phyloP scores from a whole-genome alignment of 2,329 filamentous ascomycete species.

The Mycosphaerella sp. region DNA sequence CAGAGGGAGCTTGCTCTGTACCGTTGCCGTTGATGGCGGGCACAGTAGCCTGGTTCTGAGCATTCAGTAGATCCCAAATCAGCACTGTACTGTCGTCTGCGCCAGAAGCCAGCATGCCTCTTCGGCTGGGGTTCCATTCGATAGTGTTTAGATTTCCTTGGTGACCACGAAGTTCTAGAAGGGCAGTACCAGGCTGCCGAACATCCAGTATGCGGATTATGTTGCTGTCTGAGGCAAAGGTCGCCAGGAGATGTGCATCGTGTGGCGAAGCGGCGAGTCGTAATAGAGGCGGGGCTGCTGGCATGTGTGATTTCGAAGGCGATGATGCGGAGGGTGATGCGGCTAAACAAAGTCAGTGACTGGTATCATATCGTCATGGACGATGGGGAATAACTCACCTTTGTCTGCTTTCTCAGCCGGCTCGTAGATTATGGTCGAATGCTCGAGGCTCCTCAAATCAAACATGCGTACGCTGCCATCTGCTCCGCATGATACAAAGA shows the following conservation, averaged over 20 bases:
- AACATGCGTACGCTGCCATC: constrained; percentile 99
- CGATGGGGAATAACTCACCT: constrained; percentile 29
- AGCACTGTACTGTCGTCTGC: constrained; percentile 88
- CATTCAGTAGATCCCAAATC: constrained; percentile 85
- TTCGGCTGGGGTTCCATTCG: constrained; percentile 85
- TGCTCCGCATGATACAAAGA: constrained; percentile 95
- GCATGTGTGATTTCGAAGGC: constrained; percentile 69
- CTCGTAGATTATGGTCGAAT: constrained; percentile 99
- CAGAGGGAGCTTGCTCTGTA: constrained; percentile 25
- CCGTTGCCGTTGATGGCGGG: constrained; percentile 29
- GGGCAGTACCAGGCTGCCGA: constrained; percentile 87
- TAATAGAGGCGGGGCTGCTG: constrained; percentile 59
- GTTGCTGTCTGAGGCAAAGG: constrained; percentile 88
- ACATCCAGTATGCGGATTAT: constrained; percentile 93
- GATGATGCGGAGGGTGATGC: constrained; percentile 53
- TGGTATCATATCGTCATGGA: neutral
- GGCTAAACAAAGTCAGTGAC: constrained; percentile 8
- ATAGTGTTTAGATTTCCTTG: constrained; percentile 81
- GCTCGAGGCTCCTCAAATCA: constrained; percentile 88
- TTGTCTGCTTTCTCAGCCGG: constrained; percentile 74
- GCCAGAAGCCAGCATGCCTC: constrained; percentile 85
- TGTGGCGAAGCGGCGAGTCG: constrained; percentile 86
- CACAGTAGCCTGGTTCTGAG: constrained; percentile 39
- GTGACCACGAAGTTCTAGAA: constrained; percentile 89
- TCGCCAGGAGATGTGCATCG: constrained; percentile 92